These are phyloP conservation scores for Kwoniella heveanensis DNA, from an alignment of 768 basidiomycete genomes.

Conservation along the genomic window DNA sequence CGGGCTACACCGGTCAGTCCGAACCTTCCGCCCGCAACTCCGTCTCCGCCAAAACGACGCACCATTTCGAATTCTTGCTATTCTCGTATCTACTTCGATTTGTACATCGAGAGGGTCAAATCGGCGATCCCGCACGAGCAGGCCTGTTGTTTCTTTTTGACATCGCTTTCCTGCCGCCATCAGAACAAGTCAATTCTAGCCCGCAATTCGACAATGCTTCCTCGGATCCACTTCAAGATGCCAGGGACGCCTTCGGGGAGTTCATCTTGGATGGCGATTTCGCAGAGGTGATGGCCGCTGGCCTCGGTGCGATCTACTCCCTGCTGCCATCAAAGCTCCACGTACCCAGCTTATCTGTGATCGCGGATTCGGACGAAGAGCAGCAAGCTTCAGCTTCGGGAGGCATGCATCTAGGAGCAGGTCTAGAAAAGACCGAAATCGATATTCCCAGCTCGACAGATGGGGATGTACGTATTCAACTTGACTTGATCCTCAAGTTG, in stretches of 20 bases:
- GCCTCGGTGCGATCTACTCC: slow-evolving; percentile 89
- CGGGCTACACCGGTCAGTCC: slow-evolving; percentile 65
- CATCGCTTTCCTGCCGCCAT: slow-evolving; percentile 64
- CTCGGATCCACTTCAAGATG: slow-evolving; percentile 75
- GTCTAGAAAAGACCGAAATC: slow-evolving; percentile 54
- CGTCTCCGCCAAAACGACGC: slow-evolving; percentile 9
- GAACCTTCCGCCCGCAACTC: slow-evolving; percentile 56
- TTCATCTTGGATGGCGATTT: slow-evolving; percentile 97
- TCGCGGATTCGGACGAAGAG: slow-evolving; percentile 27
- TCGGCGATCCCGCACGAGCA: slow-evolving; percentile 89
- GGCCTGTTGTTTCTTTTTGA: slow-evolving; percentile 94
- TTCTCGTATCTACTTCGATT: slow-evolving; percentile 95
- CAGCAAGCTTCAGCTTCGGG: slow-evolving; percentile 71
- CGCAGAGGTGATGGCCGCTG: slow-evolving; percentile 93
- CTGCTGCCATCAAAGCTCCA: slow-evolving; percentile 83
- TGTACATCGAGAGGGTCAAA: slow-evolving; percentile 88
- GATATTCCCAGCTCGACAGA: slow-evolving; percentile 71
- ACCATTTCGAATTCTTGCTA: slow-evolving; percentile 91
- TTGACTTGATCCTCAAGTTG: slow-evolving; percentile 87
- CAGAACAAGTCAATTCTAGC: slow-evolving; percentile 35
- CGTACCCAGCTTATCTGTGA: slow-evolving; percentile 60
- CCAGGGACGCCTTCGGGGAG: slow-evolving; percentile 82
- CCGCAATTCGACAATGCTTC: slow-evolving; percentile 24
- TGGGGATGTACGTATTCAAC: slow-evolving; percentile 72
- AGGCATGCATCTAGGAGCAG: slow-evolving; percentile 58